Percentiles rank a stretch among this genome's conserved stretches.
Conservation (phyloP, 371 early-diverging fungal species). For the Mycotypha africana region DNA sequence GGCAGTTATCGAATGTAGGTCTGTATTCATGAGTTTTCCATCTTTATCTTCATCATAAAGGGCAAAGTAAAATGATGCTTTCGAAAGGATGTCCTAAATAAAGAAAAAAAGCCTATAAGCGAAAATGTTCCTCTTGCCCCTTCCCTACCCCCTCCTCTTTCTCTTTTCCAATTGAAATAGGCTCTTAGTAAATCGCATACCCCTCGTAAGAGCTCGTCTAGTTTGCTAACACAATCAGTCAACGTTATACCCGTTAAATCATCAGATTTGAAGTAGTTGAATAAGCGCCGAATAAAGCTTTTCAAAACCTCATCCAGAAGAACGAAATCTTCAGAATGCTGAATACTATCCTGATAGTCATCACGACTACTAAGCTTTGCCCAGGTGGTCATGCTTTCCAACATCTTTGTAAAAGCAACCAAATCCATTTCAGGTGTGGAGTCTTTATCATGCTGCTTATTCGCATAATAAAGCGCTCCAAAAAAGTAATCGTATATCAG, state of each 20-base stretch:
- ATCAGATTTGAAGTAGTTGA: slow-evolving; percentile 46
- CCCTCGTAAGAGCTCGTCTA: slow-evolving; percentile 74
- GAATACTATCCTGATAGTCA: background rate
- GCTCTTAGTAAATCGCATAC: too few species aligned
- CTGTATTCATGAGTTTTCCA: slow-evolving; percentile 60
- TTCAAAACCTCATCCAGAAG: slow-evolving; percentile 1
- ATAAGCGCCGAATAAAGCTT: slow-evolving; percentile 45
- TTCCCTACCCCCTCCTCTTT: too few species aligned
- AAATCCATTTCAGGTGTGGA: slow-evolving; percentile 51
- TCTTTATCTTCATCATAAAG: slow-evolving; percentile 72
- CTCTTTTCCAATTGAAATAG: too few species aligned
- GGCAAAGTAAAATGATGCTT: slow-evolving; percentile 76
- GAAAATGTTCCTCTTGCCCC: too few species aligned
- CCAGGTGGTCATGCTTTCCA: slow-evolving; percentile 29
- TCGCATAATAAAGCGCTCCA: slow-evolving; percentile 72
- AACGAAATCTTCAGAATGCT: background rate
- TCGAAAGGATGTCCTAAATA: slow-evolving; percentile 63
- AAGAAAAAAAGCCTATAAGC: background rate
- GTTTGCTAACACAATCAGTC: slow-evolving; percentile 70
- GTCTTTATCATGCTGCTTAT: slow-evolving; percentile 31
- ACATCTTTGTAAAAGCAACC: slow-evolving; percentile 46
- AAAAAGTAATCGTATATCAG: slow-evolving; percentile 87
- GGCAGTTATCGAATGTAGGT: slow-evolving; percentile 78
- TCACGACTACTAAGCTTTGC: slow-evolving; percentile 8
- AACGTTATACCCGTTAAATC: slow-evolving; percentile 59